Evolutionary conservation across 129 eudicot genomes (phyloP).

Genomic region (Chrysanthemum seticuspe): DNA sequence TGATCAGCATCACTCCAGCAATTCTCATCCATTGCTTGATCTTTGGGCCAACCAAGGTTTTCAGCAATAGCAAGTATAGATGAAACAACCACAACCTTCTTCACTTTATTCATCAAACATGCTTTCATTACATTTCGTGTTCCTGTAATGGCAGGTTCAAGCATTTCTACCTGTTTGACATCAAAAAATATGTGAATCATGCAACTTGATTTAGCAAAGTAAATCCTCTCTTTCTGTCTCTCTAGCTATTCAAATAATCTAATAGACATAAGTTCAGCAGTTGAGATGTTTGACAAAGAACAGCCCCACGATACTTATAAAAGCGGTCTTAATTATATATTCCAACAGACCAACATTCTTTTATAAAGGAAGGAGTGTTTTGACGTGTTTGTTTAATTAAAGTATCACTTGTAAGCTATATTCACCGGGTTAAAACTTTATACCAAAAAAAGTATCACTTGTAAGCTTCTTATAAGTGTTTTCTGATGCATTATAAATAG

Average conservation of each 20-base stretch:
- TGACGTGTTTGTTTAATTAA: no score
- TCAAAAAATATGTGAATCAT: not conserved
- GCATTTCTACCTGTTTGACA: conserved; percentile 20
- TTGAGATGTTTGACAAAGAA: no score
- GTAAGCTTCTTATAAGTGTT: no score
- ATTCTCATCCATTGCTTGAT: conserved; percentile 45
- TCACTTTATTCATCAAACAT: conserved; percentile 42
- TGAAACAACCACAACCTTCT: conserved; percentile 76
- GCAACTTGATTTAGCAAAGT: not conserved
- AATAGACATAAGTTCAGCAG: not conserved
- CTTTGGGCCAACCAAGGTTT: conserved; percentile 53
- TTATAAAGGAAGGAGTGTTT: no score
- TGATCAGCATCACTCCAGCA: conserved; percentile 78
- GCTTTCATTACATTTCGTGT: conserved; percentile 63
- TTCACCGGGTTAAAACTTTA: no score
- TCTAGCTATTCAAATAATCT: not conserved
- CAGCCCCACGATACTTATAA: not conserved
- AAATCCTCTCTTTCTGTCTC: not conserved
- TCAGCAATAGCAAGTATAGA: conserved; percentile 65
- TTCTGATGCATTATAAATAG: no score
- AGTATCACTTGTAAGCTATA: no score
- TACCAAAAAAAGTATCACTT: no score
- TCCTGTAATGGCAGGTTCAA: conserved; percentile 76
- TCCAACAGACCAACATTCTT: no score
- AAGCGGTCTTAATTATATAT: no score